Base-by-base conservation (phyloP, 2,329 filamentous ascomycete genomes). In the Cordyceps cateniannulata region DNA sequence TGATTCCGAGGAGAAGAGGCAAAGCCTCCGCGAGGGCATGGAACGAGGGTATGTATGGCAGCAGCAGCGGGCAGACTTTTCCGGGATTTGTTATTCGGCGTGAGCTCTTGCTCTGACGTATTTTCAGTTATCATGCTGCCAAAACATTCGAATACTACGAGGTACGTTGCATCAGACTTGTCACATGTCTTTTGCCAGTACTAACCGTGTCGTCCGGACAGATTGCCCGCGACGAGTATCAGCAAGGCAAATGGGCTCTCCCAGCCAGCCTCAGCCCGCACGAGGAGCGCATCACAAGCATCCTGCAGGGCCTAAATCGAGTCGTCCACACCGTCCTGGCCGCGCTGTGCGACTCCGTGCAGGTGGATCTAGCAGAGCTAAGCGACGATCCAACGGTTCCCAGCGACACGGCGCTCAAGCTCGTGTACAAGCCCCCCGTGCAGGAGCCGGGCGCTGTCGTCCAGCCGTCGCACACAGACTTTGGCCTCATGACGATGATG, bases 91-190 rank as follows among this genome's bases (percentile, higher is more conserved):
- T 24, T 20, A 45, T 27, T 49, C 10, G 27, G 27, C n/a, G 18
- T 27, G 3, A 29, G 16, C 25, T 8, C 12, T 35, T 25, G 8
- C 1, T 24, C 57, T 60, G 2, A 55, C 57, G 8, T 53, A 12
- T 44, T 20, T 53, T 29, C n/a, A 60, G 57, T 18, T 60, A 60
- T 32, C 57, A 60, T 22, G 57, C 35, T 18, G 48, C 38, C 38
- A 60, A 48, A 44, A 51, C 47, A 32, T 60, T 60, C 16, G 57
- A 60, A 60, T 60, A 60, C 40, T 60, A 60, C n/a, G 57, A 60
- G 57, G 57, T 53, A 16, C 24, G 57, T 20, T 38, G 27, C 1
- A 16, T 0, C 29, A 0, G 8, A 0, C 20, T 27, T 35, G 29
- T 3, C 5, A 14, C 2, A 7, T n/a, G 8, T n/a, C 8, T 14